Percentiles rank a stretch among this genome's conserved stretches.
These are phyloP conservation scores for Nothopassalora personata DNA, from an alignment of 2,329 filamentous ascomycete species.

Conservation along the genomic window DNA sequence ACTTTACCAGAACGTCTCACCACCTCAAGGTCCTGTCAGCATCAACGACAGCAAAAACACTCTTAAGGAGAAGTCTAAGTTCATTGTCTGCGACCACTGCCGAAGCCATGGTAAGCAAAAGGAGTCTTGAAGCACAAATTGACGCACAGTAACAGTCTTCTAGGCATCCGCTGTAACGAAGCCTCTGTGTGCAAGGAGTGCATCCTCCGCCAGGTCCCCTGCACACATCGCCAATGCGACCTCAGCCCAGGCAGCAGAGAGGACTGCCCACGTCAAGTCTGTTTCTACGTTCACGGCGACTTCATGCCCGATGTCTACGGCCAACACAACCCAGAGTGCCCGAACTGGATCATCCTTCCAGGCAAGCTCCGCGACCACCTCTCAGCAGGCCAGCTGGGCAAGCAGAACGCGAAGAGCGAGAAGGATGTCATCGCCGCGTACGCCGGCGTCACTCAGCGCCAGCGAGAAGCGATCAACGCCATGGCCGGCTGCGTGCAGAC, in stretches of 20 bases:
- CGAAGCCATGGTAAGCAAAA: constrained; percentile 4
- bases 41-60: constrained; percentile 1
- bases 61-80: constrained; percentile 7
- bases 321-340: constrained; percentile 11
- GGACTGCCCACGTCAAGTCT: constrained; percentile 15
- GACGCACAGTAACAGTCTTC: not conserved
- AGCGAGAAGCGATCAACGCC: constrained; percentile 1
- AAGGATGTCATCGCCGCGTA: constrained; percentile 6
- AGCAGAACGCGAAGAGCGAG: constrained; percentile 4
- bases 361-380: constrained; percentile 15
- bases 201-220: constrained; percentile 14
- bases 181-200: constrained; percentile 19
- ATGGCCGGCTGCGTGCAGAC: constrained; percentile 5
- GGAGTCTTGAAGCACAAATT: not conserved
- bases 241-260: constrained; percentile 11
- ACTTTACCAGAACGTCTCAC: not conserved
- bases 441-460: constrained; percentile 4
- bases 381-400: constrained; percentile 11
- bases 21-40: not conserved
- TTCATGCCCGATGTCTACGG: constrained; percentile 19
- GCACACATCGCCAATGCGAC: constrained; percentile 16
- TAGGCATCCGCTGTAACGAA: constrained; percentile 19
- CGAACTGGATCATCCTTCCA: constrained; percentile 16
- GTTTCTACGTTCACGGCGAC: constrained; percentile 19
- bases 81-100: constrained; percentile 20